These are phyloP conservation scores for Elsinoe perseae DNA, from an alignment of 2,329 filamentous ascomycete genomes.

Conservation along the genomic window DNA sequence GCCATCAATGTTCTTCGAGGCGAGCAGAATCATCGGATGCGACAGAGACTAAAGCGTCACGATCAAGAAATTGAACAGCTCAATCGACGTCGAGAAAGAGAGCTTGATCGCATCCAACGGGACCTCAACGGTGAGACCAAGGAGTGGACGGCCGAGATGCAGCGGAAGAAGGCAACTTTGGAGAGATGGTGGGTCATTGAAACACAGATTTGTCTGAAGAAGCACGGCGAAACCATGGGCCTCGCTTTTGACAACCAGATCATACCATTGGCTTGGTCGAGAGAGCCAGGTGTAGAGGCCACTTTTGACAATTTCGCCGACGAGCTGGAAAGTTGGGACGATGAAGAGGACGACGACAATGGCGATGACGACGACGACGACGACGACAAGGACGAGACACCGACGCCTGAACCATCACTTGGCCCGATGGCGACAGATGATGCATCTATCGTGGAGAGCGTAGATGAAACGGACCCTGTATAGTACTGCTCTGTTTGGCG, in stretches of 20 bases:
- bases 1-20: conserved; percentile 42
- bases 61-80: conserved; percentile 34
- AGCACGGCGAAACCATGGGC: not conserved
- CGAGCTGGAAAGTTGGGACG: conserved; percentile 4
- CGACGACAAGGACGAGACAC: not conserved
- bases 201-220: conserved; percentile 19
- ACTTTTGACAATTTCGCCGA: conserved; percentile 9
- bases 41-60: conserved; percentile 32
- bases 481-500: not conserved
- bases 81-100: conserved; percentile 28
- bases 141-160: conserved; percentile 12
- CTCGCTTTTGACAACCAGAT: not conserved
- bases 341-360: conserved; percentile 5
- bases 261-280: not conserved
- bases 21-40: conserved; percentile 36
- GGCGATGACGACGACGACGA: not conserved
- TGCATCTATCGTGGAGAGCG: not conserved
- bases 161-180: conserved; percentile 7
- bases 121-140: conserved; percentile 11
- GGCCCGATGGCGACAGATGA: not conserved
- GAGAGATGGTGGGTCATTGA: conserved; percentile 19
- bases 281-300: not conserved
- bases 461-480: not conserved
- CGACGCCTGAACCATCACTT: not conserved
- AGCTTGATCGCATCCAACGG: conserved; percentile 19